Conservation (phyloP, 1,284 basidiomycete species). For the Ceraceosorus guamensis region DNA sequence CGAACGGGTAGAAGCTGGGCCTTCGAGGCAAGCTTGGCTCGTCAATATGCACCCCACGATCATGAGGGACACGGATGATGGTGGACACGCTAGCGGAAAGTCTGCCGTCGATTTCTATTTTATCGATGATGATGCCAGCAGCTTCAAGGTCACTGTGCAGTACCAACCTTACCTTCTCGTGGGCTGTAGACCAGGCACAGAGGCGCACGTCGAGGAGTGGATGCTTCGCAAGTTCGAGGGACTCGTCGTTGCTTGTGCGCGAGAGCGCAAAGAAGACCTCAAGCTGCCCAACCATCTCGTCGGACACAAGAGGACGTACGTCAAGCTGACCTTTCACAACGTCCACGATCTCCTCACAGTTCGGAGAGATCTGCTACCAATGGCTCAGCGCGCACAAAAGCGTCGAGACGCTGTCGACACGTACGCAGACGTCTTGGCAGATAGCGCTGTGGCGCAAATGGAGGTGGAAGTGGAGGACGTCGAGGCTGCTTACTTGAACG, state of each 20-base stretch:
- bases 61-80: constrained; percentile 67
- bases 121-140: constrained; percentile 88
- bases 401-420: constrained; percentile 93
- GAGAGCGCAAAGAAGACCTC: constrained; percentile 86
- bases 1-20: constrained; percentile 42
- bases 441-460: constrained; percentile 22
- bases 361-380: constrained; percentile 77
- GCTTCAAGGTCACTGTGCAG: constrained; percentile 88
- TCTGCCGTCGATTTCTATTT: constrained; percentile 94
- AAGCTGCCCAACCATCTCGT: constrained; percentile 92
- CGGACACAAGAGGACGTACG: constrained; percentile 77
- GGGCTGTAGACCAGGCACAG: constrained; percentile 72
- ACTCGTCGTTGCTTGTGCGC: constrained; percentile 62
- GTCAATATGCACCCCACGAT: constrained; percentile 98
- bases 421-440: constrained; percentile 90
- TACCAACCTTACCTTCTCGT: constrained; percentile 95
- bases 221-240: constrained; percentile 88
- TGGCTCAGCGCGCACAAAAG: constrained; percentile 82
- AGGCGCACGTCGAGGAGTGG: constrained; percentile 91
- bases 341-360: constrained; percentile 83
- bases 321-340: constrained; percentile 86
- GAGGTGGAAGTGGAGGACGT: constrained; percentile 22
- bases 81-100: constrained; percentile 30
- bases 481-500: constrained; percentile 3
- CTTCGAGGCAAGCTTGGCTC: constrained; percentile 62